Evolutionary conservation across 108 stramenopile species (phyloP).

Genomic region (Chaetoceros muelleri): DNA sequence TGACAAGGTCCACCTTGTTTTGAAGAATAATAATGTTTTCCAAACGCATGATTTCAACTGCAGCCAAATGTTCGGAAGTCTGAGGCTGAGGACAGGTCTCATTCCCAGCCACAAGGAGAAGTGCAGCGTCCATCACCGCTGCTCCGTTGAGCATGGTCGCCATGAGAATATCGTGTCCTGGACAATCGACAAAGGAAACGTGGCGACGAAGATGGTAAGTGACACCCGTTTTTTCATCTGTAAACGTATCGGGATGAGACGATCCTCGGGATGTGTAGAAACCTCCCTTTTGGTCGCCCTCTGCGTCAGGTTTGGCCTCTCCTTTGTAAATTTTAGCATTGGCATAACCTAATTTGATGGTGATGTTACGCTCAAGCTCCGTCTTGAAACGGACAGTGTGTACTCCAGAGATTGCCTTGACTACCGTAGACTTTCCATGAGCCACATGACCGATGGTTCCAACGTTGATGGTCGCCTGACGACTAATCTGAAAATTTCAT

Average conservation of each 20-base stretch:
- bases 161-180: slow-evolving; percentile 99
- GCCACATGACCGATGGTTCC: slow-evolving; percentile 99
- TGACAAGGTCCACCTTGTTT: slow-evolving; percentile 99
- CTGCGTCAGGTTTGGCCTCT: slow-evolving; percentile 29
- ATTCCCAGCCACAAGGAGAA: slow-evolving; percentile 98
- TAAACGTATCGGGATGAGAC: slow-evolving; percentile 85
- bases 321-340: slow-evolving; percentile 99
- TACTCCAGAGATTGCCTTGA: slow-evolving; percentile 98
- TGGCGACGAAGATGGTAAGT: slow-evolving; percentile 92
- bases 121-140: slow-evolving; percentile 99
- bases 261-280: slow-evolving; percentile 89
- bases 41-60: slow-evolving; percentile 99
- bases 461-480: slow-evolving; percentile 99
- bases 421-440: slow-evolving; percentile 99
- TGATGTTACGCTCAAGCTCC: slow-evolving; percentile 99
- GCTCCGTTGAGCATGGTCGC: slow-evolving; percentile 99
- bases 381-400: slow-evolving; percentile 99
- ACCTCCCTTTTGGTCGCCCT: slow-evolving; percentile 39
- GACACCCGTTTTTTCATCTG: slow-evolving; percentile 63
- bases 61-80: slow-evolving; percentile 98
- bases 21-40: slow-evolving; percentile 97
- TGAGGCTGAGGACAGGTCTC: slow-evolving; percentile 99
- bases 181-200: slow-evolving; percentile 99
- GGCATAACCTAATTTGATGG: slow-evolving; percentile 99
- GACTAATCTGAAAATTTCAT: slow-evolving; percentile 95